Evolutionary conservation across 2,329 filamentous ascomycete genomes (phyloP).

Genomic region (Ophiostoma angusticollis): DNA sequence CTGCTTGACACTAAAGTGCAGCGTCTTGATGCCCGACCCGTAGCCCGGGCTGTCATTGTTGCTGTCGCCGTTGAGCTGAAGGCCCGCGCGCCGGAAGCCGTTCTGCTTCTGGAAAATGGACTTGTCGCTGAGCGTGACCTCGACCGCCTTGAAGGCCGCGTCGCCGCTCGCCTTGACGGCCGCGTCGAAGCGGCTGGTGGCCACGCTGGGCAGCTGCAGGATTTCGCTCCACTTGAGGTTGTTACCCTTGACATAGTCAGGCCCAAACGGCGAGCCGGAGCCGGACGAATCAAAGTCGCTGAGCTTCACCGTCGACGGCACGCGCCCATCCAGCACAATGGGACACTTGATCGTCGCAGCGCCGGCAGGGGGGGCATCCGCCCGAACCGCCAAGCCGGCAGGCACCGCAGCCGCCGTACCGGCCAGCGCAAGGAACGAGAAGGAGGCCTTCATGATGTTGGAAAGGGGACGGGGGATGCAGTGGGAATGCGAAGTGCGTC

Average conservation of each 20-base stretch:
- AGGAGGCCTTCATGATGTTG: not conserved
- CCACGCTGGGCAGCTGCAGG: slow-evolving; percentile 20
- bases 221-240: slow-evolving; percentile 25
- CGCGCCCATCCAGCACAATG: slow-evolving; percentile 25
- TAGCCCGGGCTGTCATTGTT: slow-evolving; percentile 27
- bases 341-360: slow-evolving; percentile 23
- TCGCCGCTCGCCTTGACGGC: slow-evolving; percentile 11
- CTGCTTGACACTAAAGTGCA: slow-evolving; percentile 24
- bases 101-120: slow-evolving; percentile 33
- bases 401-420: slow-evolving; percentile 3
- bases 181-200: slow-evolving; percentile 26
- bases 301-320: slow-evolving; percentile 16
- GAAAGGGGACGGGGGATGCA: not conserved
- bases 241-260: slow-evolving; percentile 25
- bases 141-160: slow-evolving; percentile 22
- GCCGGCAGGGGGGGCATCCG: not conserved
- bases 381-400: not conserved
- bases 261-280: slow-evolving; percentile 22
- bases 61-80: slow-evolving; percentile 29
- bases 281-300: slow-evolving; percentile 21
- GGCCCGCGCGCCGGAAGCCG: slow-evolving; percentile 32
- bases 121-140: slow-evolving; percentile 31
- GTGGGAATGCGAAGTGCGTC: too few species aligned
- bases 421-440: slow-evolving; percentile 2
- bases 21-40: slow-evolving; percentile 22